Evolutionary conservation across 2,329 filamentous ascomycete species (phyloP), one percentile per base, ranked within the genome.

Genomic region (Diaporthe ampelina): DNA sequence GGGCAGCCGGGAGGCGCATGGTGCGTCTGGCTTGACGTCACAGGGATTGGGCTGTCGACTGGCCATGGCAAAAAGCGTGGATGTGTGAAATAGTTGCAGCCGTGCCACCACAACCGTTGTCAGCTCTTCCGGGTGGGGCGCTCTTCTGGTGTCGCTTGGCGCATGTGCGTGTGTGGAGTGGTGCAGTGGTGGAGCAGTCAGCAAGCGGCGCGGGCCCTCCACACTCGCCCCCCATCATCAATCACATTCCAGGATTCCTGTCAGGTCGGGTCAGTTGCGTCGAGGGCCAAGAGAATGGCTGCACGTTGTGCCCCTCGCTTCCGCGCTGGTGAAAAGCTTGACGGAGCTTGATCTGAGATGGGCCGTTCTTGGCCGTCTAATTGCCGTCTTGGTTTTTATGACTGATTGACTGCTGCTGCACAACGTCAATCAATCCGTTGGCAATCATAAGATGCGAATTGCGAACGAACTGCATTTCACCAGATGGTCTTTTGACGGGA

Each of bases 301-400:
- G 45, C 61, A 50, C 45, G 61, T 67, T 52, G 29, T 40, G 29
- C 21, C 13, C 45, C 29, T 67, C 21, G 63, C 29, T 52, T 67
- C 63, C 63, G 63, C 8, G 21, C 63, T 52, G 45, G 45, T 13
- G 15, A 67, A 52, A 67, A 67, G 63, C 63, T 67, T 67, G 63
- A 67, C 26, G 32, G 45, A 67, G 63, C 63, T 67, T 67, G 63
- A 37, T 26, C 63, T 10, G 29, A 67, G 45, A 67, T 67, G 29
- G 61, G 61, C 45, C 10, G 3, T 21, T 52, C 63, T 67, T 67
- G 63, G 63, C 63, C 50, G 45, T 52, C 29, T 26, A 35, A 37
- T 17, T 67, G 63, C 63, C 45, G 63, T 52, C 63, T 67, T 67
- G 63, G 63, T 52, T 21, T 52, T 67, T 43, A 24, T 63, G 58